Conservation (phyloP, 805 yeast genomes). For the Torulaspora franciscae region DNA sequence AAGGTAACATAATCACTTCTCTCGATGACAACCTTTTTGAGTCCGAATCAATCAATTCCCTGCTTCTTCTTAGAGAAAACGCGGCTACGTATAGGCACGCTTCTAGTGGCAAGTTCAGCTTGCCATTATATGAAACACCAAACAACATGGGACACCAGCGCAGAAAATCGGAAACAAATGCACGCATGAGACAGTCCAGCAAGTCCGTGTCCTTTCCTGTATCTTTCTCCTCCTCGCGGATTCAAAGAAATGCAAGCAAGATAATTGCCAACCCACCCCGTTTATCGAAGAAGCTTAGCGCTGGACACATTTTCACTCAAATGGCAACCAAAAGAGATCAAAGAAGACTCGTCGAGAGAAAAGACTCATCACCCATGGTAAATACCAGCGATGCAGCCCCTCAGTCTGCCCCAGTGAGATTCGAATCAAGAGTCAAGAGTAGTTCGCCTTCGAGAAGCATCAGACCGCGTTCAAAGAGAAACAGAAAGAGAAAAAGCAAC, state of each 20-base stretch:
- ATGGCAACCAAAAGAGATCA: slow-evolving; percentile 2
- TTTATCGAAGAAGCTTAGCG: slow-evolving; percentile 19
- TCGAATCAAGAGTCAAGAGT: slow-evolving; percentile 1
- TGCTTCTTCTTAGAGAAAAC: slow-evolving; percentile 24
- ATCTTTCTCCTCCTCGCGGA: slow-evolving; percentile 22
- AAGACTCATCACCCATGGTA: slow-evolving; percentile 10
- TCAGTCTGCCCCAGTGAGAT: slow-evolving; percentile 5
- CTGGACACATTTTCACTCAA: slow-evolving; percentile 20
- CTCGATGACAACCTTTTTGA: slow-evolving; percentile 28
- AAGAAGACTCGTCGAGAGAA: slow-evolving; percentile 5
- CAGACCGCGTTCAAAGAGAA: slow-evolving; percentile 5
- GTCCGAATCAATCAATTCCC: slow-evolving; percentile 21
- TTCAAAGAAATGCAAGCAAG: slow-evolving; percentile 10
- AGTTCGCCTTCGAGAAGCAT: slow-evolving; percentile 5
- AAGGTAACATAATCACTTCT: slow-evolving; percentile 6
- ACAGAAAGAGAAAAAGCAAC: slow-evolving; percentile 2
- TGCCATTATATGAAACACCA: slow-evolving; percentile 16
- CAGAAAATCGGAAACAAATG: slow-evolving; percentile 25
- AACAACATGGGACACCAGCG: slow-evolving; percentile 15
- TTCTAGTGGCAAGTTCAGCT: slow-evolving; percentile 7
- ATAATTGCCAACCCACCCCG: slow-evolving; percentile 14
- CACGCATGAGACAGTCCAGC: slow-evolving; percentile 16
- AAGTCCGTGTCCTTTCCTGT: slow-evolving; percentile 23
- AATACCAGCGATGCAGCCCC: slow-evolving; percentile 7
- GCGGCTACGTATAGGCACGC: slow-evolving; percentile 11